Conservation (phyloP, 2,329 filamentous ascomycete genomes). For the Cladobotryum mycophilum region DNA sequence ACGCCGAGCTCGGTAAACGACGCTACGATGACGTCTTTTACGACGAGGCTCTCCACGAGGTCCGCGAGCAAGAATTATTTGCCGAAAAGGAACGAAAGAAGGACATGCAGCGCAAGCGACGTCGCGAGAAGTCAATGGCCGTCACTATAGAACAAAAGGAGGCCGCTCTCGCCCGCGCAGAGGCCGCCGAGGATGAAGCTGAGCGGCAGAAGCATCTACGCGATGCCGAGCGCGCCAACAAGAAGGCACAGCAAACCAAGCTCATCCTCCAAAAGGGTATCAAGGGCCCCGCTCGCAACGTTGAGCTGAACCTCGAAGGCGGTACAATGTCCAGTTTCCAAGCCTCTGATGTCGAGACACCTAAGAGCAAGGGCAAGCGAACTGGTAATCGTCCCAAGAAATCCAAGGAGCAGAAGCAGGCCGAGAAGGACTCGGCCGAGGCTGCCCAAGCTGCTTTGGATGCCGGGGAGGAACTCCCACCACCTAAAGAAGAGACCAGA, state of each 20-base stretch:
- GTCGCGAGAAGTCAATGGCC: conserved; percentile 92
- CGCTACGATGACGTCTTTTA: conserved; percentile 74
- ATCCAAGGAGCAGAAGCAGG: conserved; percentile 78
- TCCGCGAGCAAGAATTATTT: conserved; percentile 81
- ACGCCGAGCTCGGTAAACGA: conserved; percentile 65
- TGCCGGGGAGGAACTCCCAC: conserved; percentile 63
- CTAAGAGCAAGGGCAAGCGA: conserved; percentile 45
- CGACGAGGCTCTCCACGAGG: conserved; percentile 74
- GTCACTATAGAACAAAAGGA: conserved; percentile 89
- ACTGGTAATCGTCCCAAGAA: conserved; percentile 75
- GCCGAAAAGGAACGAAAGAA: conserved; percentile 99
- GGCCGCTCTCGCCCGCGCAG: conserved; percentile 69
- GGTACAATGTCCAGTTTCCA: conserved; percentile 82
- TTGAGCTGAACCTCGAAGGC: conserved; percentile 77
- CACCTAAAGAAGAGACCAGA: conserved; percentile 48
- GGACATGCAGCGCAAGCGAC: conserved; percentile 96
- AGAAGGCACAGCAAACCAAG: conserved; percentile 88
- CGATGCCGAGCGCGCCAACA: conserved; percentile 83
- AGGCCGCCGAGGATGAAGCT: conserved; percentile 71
- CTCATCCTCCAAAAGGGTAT: conserved; percentile 80
- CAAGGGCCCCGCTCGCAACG: conserved; percentile 63
- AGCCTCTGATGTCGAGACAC: conserved; percentile 52
- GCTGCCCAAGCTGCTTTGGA: conserved; percentile 81
- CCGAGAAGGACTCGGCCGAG: conserved; percentile 76
- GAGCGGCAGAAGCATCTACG: conserved; percentile 75